These are phyloP conservation scores for Chenopodium formosanum DNA, from an alignment of 148 eudicot species.

Conservation along the genomic window DNA sequence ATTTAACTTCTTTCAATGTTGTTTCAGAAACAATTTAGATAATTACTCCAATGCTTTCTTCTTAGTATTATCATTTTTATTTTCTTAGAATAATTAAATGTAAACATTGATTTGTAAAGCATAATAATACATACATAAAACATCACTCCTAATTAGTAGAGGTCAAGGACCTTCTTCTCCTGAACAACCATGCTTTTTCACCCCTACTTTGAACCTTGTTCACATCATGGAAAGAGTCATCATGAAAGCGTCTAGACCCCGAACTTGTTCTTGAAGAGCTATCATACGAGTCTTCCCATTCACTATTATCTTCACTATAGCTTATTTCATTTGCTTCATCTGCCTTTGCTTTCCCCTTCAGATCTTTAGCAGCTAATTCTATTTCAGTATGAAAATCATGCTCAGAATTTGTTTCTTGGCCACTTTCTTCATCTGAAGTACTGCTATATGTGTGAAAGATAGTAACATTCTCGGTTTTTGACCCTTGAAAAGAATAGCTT, in stretches of 20 bases:
- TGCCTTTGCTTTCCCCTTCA: conserved; percentile 35
- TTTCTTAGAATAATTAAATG: too few relatives aligned
- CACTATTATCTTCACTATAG: conserved; percentile 43
- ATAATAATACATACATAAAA: background rate
- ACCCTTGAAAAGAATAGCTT: conserved; percentile 60
- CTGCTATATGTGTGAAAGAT: conserved; percentile 50
- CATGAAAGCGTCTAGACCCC: conserved; percentile 28
- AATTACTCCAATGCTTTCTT: too few relatives aligned
- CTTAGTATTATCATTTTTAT: too few relatives aligned
- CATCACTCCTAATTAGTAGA: conserved; percentile 29
- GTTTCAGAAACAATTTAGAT: too few relatives aligned
- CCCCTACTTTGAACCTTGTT: background rate
- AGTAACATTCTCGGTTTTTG: conserved; percentile 44
- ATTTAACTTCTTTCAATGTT: too few relatives aligned
- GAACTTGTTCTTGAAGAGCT: conserved; percentile 27
- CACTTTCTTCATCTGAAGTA: conserved; percentile 33
- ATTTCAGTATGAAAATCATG: conserved; percentile 23
- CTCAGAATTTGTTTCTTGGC: conserved; percentile 28
- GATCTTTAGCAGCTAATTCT: conserved; percentile 14
- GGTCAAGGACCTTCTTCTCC: conserved; percentile 57
- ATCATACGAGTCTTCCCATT: conserved; percentile 21
- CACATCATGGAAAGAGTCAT: conserved; percentile 24
- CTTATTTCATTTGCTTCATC: conserved; percentile 35
- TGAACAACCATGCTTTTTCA: conserved; percentile 1
- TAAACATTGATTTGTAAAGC: background rate